A percentile compares a stretch with the other conserved stretches of the same genome.
Conservation (phyloP, 169 alveolate species). For the Ichthyophthirius multifiliis region DNA sequence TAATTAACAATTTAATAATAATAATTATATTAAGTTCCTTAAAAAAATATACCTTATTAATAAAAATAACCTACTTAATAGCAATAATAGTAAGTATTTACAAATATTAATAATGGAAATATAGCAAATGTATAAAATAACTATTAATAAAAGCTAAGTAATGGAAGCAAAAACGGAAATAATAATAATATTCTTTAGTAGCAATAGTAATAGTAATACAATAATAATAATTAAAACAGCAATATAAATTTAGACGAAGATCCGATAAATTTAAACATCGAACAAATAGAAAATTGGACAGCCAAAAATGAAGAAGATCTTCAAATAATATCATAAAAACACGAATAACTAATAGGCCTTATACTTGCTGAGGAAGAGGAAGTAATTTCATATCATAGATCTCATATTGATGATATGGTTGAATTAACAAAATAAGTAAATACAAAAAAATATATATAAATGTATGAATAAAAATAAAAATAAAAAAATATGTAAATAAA, state of each 20-base stretch:
- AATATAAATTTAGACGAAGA: constrained; percentile 22
- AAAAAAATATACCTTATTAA: too few species aligned
- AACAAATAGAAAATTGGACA: constrained; percentile 38
- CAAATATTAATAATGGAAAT: too few species aligned
- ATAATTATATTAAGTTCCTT: too few species aligned
- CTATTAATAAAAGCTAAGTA: too few species aligned
- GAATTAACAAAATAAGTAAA: constrained; percentile 66
- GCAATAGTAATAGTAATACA: not conserved
- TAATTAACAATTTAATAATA: too few species aligned
- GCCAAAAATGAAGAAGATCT: constrained; percentile 65
- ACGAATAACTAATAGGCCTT: constrained; percentile 73
- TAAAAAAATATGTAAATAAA: not conserved
- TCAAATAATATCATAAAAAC: constrained; percentile 59
- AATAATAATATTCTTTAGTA: not conserved
- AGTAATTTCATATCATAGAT: constrained; percentile 64
- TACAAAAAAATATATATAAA: not conserved
- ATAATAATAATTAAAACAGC: not conserved
- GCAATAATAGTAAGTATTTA: too few species aligned
- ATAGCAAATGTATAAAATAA: too few species aligned
- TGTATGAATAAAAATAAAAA: not conserved
- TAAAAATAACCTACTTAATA: too few species aligned
- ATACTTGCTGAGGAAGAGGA: constrained; percentile 86
- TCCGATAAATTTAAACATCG: constrained; percentile 26
- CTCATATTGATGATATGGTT: constrained; percentile 82
- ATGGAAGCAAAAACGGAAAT: not conserved